Evolutionary conservation across 2,329 filamentous ascomycete species (phyloP), one percentile per base, ranked within the genome.

Genomic region (Penicillium freii): DNA sequence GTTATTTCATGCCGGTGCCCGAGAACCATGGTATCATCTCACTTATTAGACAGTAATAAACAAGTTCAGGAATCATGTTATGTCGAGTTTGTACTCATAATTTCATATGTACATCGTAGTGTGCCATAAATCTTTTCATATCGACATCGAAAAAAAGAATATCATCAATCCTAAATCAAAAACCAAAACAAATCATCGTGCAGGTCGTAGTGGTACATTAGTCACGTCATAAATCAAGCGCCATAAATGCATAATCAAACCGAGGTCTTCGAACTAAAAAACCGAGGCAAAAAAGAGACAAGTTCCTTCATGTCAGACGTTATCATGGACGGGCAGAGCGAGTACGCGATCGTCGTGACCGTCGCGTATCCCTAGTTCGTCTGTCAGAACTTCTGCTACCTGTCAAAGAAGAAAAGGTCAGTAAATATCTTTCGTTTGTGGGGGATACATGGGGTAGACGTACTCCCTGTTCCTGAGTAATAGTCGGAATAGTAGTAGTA

Each of bases 361-460:
- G 63, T 50, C 70, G 66, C 36, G 69, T 69, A 40, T 70, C 64
- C 58, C 70, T 62, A 48, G 73, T 75, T 47, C 72, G 71, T 67
- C 75, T 66, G 63, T 75, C 77, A 52, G 77, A 78, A 59, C 77
- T 78, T 65, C 72, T 71, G 66, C 71, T 77, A 64, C 77, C 78
- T 80, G 62, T 49, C 54, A 63, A 39, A 42, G n/a, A 36, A 40
- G 10, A 43, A 45, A 55, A 56, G 9, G 47, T 61, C 33, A 63
- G 54, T 58, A 36, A 36, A 25, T 25, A 10, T 15, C 11, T 33
- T 52, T 36, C 5, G 36, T 25, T 19, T 21, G 2, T 21, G 17
- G 21, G 5, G 5, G 21, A 25, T 43, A 23, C 1, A 36, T 21
- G 39, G 39, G 46, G 23, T 39, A 40, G 34, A 71, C 72, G 69